Conservation (phyloP, 2,329 filamentous ascomycete genomes). For the Penicillium nordicum region DNA sequence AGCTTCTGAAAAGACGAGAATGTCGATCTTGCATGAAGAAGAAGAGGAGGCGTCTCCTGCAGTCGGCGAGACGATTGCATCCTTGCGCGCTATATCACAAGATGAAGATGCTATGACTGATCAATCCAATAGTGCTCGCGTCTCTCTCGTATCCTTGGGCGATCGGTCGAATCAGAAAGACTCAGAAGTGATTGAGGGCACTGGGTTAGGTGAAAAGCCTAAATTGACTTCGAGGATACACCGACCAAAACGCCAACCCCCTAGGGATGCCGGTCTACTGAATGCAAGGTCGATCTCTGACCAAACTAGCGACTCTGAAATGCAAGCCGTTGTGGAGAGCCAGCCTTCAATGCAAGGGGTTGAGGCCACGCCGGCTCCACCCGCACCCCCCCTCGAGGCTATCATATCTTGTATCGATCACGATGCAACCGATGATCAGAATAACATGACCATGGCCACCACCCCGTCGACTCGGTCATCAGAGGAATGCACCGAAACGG, state of each 20-base stretch:
- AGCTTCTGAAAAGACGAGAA: constrained; percentile 14
- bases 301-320: constrained; percentile 21
- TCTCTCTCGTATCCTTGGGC: constrained; percentile 21
- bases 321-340: constrained; percentile 18
- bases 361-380: constrained; percentile 15
- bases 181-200: constrained; percentile 33
- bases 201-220: constrained; percentile 31
- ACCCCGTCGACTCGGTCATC: background rate
- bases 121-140: constrained; percentile 19
- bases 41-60: constrained; percentile 20
- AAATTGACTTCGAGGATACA: constrained; percentile 26
- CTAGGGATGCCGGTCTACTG: constrained; percentile 22
- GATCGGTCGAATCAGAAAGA: constrained; percentile 19
- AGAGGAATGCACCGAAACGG: background rate
- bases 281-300: constrained; percentile 24
- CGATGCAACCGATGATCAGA: constrained; percentile 13
- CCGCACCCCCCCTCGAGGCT: constrained; percentile 20
- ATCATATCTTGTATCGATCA: constrained; percentile 17
- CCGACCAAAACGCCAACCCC: constrained; percentile 31
- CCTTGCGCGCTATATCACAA: constrained; percentile 19
- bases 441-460: constrained; percentile 15
- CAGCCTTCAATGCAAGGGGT: constrained; percentile 28
- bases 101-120: constrained; percentile 19
- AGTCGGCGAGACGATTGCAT: constrained; percentile 15
- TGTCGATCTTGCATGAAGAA: constrained; percentile 22